Evolutionary conservation across 2,329 filamentous ascomycete species (phyloP).

Genomic region (Paracoccidioides lutzii): DNA sequence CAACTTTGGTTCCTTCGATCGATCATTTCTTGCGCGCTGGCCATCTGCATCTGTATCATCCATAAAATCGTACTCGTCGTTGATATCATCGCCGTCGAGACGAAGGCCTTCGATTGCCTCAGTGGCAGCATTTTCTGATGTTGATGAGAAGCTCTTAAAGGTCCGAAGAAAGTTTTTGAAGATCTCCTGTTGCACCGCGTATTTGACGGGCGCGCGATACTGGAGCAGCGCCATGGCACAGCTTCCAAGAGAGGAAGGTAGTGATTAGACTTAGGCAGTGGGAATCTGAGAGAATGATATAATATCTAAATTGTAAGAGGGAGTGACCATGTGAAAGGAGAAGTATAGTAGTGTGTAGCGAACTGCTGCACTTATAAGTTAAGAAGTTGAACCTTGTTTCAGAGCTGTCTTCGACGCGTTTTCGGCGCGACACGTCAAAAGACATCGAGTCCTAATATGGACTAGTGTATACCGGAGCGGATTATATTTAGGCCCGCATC

Average conservation of each 20-base stretch:
- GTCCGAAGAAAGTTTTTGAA: conserved; percentile 79
- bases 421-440: conserved; percentile 8
- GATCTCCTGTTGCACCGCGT: conserved; percentile 63
- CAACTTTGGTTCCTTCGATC: conserved; percentile 48
- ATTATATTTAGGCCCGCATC: conserved; percentile 22
- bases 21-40: conserved; percentile 32
- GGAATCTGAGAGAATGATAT: neutral
- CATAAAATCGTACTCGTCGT: conserved; percentile 88
- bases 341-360: neutral
- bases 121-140: conserved; percentile 42
- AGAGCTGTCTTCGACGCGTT: conserved; percentile 1
- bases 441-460: conserved; percentile 9
- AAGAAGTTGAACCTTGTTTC: neutral
- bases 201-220: conserved; percentile 68
- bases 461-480: conserved; percentile 18
- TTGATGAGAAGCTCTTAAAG: conserved; percentile 65
- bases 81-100: conserved; percentile 73
- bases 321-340: neutral
- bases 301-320: neutral
- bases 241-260: neutral
- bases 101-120: conserved; percentile 74
- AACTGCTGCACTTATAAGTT: neutral
- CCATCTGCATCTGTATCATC: conserved; percentile 61
- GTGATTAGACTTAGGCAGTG: neutral
- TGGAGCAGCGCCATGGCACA: conserved; percentile 70